These are phyloP conservation scores for Condylostoma magnum DNA, from an alignment of 169 alveolate genomes.

Conservation along the genomic window DNA sequence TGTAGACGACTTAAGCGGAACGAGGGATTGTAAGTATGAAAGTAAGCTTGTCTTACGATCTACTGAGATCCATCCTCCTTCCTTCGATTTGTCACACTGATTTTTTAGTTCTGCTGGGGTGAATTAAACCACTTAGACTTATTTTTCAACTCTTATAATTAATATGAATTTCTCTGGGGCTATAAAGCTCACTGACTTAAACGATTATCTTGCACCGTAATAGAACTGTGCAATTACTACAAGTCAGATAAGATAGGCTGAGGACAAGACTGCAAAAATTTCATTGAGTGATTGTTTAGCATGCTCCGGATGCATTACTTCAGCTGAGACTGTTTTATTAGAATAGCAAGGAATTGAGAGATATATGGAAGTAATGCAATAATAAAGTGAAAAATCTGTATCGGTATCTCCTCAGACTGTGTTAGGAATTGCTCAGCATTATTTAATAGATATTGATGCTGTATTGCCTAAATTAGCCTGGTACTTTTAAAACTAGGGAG, in stretches of 20 bases:
- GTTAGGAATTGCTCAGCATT: conserved; percentile 36
- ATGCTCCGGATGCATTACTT: conserved; percentile 82
- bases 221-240: conserved; percentile 1
- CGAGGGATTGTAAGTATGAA: too few relatives aligned
- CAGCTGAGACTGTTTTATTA: conserved; percentile 72
- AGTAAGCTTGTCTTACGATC: too few relatives aligned
- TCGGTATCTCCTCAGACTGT: conserved; percentile 65
- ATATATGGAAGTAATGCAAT: conserved; percentile 26
- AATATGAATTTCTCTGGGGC: conserved; percentile 27
- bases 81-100: too few relatives aligned
- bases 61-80: too few relatives aligned
- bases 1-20: too few relatives aligned
- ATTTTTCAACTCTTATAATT: too few relatives aligned
- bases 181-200: conserved; percentile 26
- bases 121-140: too few relatives aligned
- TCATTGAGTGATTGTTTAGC: conserved; percentile 70
- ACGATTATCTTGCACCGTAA: conserved; percentile 16
- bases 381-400: conserved; percentile 31
- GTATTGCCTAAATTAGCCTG: conserved; percentile 20
- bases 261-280: conserved; percentile 45
- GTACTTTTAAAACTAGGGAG: conserved; percentile 27
- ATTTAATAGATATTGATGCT: conserved; percentile 10
- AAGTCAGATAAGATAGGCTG: conserved; percentile 26
- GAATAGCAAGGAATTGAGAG: conserved; percentile 55
- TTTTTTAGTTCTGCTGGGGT: too few relatives aligned